phyloP scores from a whole-genome alignment of 257 asterid species.

The Ocimum tenuiflorum region DNA sequence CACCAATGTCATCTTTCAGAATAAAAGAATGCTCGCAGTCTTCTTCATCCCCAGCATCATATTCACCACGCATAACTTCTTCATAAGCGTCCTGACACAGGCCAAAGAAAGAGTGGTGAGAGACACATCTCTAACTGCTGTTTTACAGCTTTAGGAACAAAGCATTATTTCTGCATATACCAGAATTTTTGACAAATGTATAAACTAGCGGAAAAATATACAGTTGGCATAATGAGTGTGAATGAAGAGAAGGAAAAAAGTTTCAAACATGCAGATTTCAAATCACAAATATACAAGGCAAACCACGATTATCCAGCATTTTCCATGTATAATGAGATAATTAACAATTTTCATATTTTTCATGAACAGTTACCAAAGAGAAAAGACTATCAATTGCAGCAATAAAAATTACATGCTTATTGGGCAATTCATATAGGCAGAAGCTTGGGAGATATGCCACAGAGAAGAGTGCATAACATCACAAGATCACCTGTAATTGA shows the following conservation, averaged over 20 bases:
- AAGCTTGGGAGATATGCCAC: not conserved
- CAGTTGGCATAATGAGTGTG: not conserved
- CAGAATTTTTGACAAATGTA: not conserved
- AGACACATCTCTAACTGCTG: not conserved
- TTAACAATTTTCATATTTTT: not conserved
- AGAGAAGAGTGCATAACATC: not conserved
- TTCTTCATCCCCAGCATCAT: slow-evolving; percentile 41
- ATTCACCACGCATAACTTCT: slow-evolving; percentile 36
- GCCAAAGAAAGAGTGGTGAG: slow-evolving; percentile 17
- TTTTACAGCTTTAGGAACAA: not conserved
- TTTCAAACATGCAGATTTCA: not conserved
- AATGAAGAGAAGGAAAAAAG: not conserved
- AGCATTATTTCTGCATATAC: not conserved
- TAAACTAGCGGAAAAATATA: not conserved
- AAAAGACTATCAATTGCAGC: not conserved
- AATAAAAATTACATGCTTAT: not conserved
- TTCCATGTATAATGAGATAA: too few species aligned
- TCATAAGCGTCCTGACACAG: slow-evolving; percentile 46
- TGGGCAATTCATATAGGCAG: not conserved
- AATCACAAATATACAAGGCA: not conserved
- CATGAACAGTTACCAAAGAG: not conserved
- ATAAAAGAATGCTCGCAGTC: slow-evolving; percentile 88
- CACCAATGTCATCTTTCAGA: slow-evolving; percentile 86
- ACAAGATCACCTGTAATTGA: slow-evolving; percentile 5
- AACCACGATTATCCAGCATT: not conserved